Evolutionary conservation across 495 filamentous ascomycete species (phyloP).

Genomic region (Penicillium psychrofluorescens): DNA sequence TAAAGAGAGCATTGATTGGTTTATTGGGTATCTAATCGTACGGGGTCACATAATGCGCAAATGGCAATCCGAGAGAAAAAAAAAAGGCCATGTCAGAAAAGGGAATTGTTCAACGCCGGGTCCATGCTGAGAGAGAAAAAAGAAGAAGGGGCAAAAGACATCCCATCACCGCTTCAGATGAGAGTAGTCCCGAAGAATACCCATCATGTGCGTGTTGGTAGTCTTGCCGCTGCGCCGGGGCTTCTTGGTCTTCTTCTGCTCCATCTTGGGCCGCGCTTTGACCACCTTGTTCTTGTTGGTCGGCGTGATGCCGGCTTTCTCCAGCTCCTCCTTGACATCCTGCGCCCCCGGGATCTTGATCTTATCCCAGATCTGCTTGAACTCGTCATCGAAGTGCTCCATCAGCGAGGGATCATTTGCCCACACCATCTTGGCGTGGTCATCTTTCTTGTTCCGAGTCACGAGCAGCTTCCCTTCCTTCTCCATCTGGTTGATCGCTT

Average conservation of each 20-base stretch:
- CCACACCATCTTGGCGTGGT: slow-evolving; percentile 79
- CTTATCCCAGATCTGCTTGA: slow-evolving; percentile 74
- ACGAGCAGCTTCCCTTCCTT: slow-evolving; percentile 70
- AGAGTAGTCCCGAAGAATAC: slow-evolving; percentile 79
- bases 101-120: slow-evolving; percentile 11
- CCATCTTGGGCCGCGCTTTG: slow-evolving; percentile 47
- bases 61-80: no score
- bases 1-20: background rate
- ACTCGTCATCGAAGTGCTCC: slow-evolving; percentile 72
- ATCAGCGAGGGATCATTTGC: slow-evolving; percentile 72
- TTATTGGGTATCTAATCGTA: slow-evolving; percentile 27
- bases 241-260: slow-evolving; percentile 56
- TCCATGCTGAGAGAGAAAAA: slow-evolving; percentile 11
- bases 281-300: slow-evolving; percentile 66
- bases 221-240: slow-evolving; percentile 70
- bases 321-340: slow-evolving; percentile 66
- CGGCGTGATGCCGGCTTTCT: slow-evolving; percentile 66
- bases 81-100: slow-evolving; percentile 7
- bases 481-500: slow-evolving; percentile 72
- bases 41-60: background rate
- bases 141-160: no score
- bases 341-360: slow-evolving; percentile 68
- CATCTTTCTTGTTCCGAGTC: slow-evolving; percentile 87
- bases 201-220: slow-evolving; percentile 89
- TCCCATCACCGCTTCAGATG: slow-evolving; percentile 42